phyloP scores from a whole-genome alignment of 2,329 filamentous ascomycete genomes.

The Aspergillus pseudoglaucus region DNA sequence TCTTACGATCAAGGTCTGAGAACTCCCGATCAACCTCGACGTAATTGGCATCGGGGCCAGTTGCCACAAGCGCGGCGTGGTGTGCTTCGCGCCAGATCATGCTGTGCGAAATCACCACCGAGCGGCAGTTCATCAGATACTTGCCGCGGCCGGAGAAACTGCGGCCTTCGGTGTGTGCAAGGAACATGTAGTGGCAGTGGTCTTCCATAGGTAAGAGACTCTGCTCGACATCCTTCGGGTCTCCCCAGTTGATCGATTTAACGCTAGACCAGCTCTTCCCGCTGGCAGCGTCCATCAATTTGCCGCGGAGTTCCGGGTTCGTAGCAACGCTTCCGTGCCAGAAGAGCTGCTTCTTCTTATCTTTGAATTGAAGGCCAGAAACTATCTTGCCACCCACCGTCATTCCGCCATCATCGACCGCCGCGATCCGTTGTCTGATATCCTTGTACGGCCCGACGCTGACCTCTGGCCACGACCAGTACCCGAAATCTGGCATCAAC shows the following conservation, averaged over 20 bases:
- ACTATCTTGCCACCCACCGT: conserved; percentile 12
- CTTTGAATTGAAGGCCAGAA: conserved; percentile 18
- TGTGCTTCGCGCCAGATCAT: conserved; percentile 46
- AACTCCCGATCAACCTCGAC: conserved; percentile 48
- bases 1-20: conserved; percentile 46
- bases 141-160: conserved; percentile 50
- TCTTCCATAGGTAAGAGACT: conserved; percentile 47
- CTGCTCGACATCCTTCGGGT: conserved; percentile 31
- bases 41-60: conserved; percentile 45
- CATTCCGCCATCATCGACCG: conserved; percentile 28
- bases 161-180: conserved; percentile 49
- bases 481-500: conserved; percentile 51
- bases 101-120: conserved; percentile 45
- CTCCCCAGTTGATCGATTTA: conserved; percentile 35
- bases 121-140: conserved; percentile 48
- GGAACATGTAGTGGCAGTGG: conserved; percentile 50
- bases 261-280: conserved; percentile 45
- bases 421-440: conserved; percentile 32
- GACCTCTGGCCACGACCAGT: conserved; percentile 48
- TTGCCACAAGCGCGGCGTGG: conserved; percentile 39
- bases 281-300: conserved; percentile 32
- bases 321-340: conserved; percentile 44
- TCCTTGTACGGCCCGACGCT: conserved; percentile 41
- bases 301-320: conserved; percentile 31
- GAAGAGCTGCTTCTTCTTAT: conserved; percentile 42